A percentile compares a stretch with the other conserved stretches of the same genome.
Conservation (phyloP, 2,329 filamentous ascomycete species). For the Penicillium olsonii region DNA sequence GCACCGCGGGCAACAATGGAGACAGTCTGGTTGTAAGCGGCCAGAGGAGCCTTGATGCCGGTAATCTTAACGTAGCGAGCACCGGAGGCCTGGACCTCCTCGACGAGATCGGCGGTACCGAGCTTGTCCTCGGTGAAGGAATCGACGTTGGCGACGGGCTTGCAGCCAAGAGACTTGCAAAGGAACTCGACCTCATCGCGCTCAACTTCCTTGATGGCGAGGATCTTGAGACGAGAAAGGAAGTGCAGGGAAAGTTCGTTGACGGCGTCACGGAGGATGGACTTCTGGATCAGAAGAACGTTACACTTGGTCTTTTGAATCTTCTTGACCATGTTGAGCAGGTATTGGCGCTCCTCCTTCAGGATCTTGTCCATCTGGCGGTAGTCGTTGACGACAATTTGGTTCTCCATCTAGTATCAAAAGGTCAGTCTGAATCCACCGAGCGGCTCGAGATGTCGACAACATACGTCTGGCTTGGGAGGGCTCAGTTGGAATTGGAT, state of each 20-base stretch:
- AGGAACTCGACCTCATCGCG: conserved; percentile 98
- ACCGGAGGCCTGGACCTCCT: conserved; percentile 85
- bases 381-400: conserved; percentile 98
- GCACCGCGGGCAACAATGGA: conserved; percentile 93
- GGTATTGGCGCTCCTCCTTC: conserved; percentile 97
- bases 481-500: conserved; percentile 99
- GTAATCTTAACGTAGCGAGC: conserved; percentile 94
- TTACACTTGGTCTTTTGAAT: conserved; percentile 99
- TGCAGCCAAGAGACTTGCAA: conserved; percentile 98
- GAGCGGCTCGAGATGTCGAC: neutral
- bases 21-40: conserved; percentile 69
- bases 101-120: conserved; percentile 86
- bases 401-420: conserved; percentile 84
- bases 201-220: conserved; percentile 96
- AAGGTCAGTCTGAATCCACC: conserved; percentile 19
- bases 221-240: conserved; percentile 92
- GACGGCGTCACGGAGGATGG: conserved; percentile 93
- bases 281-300: conserved; percentile 96
- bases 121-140: conserved; percentile 99
- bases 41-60: conserved; percentile 75
- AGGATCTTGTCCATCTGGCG: conserved; percentile 99
- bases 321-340: conserved; percentile 99
- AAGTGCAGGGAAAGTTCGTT: conserved; percentile 98
- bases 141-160: conserved; percentile 97
- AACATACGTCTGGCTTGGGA: conserved; percentile 86